Evolutionary conservation across 1,284 basidiomycete genomes (phyloP).

Genomic region (Sporisorium sorghi): DNA sequence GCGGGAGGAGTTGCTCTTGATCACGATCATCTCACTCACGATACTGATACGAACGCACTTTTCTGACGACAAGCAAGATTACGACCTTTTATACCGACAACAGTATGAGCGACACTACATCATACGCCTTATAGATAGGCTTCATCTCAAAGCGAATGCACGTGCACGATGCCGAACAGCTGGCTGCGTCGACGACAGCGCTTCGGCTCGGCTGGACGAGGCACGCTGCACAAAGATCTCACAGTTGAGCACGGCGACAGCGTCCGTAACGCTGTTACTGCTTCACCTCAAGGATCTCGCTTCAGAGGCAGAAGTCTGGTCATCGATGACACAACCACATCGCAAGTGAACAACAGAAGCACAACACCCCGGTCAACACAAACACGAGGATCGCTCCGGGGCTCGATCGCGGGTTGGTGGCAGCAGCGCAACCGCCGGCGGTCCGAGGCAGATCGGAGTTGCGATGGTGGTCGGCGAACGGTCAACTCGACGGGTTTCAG

Average conservation of each 20-base stretch:
- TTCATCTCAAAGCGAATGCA: background rate
- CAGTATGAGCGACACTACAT: no score
- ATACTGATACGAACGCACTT: background rate
- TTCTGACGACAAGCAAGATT: background rate
- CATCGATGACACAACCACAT: background rate
- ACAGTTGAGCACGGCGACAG: background rate
- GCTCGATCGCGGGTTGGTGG: background rate
- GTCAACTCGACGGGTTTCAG: background rate
- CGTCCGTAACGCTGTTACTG: background rate
- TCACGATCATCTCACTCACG: conserved; percentile 1
- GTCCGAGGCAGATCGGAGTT: conserved; percentile 8
- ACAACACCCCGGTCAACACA: background rate
- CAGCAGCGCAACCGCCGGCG: conserved; percentile 11
- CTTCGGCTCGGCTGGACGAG: background rate
- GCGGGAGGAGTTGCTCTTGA: background rate
- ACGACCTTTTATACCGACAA: background rate
- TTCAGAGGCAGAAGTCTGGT: background rate
- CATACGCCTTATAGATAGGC: no score
- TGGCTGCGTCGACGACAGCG: conserved; percentile 5
- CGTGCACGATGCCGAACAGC: conserved; percentile 5
- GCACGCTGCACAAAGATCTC: background rate
- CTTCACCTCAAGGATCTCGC: background rate
- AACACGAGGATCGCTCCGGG: background rate
- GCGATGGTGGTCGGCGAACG: conserved; percentile 1
- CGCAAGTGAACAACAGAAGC: background rate